These are phyloP conservation scores for barrel medic (Medicago truncatula) DNA, from an alignment of 306 rosid species.

Conservation along the genomic window DNA sequence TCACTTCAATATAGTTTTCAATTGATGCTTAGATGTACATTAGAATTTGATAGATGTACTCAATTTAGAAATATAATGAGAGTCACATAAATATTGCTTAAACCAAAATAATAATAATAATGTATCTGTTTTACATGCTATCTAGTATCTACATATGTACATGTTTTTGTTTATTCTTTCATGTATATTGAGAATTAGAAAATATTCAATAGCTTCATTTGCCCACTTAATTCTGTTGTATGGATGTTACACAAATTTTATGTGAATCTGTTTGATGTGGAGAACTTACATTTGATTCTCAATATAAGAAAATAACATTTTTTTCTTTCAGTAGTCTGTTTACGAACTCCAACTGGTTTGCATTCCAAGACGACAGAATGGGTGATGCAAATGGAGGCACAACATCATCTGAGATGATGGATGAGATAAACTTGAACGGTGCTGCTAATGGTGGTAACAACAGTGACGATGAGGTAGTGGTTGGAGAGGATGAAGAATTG, in stretches of 20 bases:
- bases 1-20: constrained; percentile 16
- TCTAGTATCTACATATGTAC: background rate
- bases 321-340: constrained; percentile 74
- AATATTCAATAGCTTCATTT: constrained; percentile 22
- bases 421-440: constrained; percentile 84
- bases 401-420: constrained; percentile 81
- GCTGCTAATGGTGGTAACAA: constrained; percentile 73
- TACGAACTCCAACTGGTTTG: constrained; percentile 98
- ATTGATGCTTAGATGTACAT: constrained; percentile 1
- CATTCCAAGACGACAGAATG: constrained; percentile 89
- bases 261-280: constrained; percentile 7
- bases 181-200: constrained; percentile 2
- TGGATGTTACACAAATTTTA: constrained; percentile 6
- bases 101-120: constrained; percentile 20
- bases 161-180: constrained; percentile 21
- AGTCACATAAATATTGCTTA: background rate
- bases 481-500: constrained; percentile 85
- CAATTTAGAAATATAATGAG: background rate
- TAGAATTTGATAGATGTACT: constrained; percentile 9
- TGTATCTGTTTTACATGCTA: background rate
- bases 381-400: constrained; percentile 65
- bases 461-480: constrained; percentile 93
- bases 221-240: background rate
- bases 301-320: constrained; percentile 7
- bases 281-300: constrained; percentile 15